Evolutionary conservation across 805 yeast species (phyloP).

Genomic region (Teunomyces barrocoloradensis): DNA sequence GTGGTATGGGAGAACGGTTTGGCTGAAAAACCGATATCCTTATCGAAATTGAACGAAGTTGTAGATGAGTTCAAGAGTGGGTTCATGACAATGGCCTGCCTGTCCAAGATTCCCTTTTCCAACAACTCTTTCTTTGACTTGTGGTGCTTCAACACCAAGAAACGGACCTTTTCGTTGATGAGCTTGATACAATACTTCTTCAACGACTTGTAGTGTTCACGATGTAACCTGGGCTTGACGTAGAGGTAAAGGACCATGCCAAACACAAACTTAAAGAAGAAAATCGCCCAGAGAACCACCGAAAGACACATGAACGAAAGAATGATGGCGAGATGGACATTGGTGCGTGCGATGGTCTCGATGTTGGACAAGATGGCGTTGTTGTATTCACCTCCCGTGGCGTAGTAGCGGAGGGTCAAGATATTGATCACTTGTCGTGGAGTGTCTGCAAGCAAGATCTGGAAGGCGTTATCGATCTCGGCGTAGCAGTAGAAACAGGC

Average conservation of each 20-base stretch:
- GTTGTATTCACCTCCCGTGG: slow-evolving; percentile 41
- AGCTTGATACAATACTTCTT: slow-evolving; percentile 61
- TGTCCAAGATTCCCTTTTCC: slow-evolving; percentile 27
- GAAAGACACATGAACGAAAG: slow-evolving; percentile 75
- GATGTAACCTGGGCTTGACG: slow-evolving; percentile 44
- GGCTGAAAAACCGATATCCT: slow-evolving; percentile 4
- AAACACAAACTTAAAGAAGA: slow-evolving; percentile 52
- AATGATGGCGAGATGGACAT: slow-evolving; percentile 66
- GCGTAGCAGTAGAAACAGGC: slow-evolving; percentile 63
- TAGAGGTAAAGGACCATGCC: slow-evolving; percentile 56
- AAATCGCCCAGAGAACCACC: slow-evolving; percentile 68
- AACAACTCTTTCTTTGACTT: slow-evolving; percentile 33
- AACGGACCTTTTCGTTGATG: slow-evolving; percentile 56
- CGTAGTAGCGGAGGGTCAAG: slow-evolving; percentile 57
- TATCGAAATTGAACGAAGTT: slow-evolving; percentile 8
- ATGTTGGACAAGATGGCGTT: slow-evolving; percentile 48
- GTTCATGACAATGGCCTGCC: slow-evolving; percentile 21
- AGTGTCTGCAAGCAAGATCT: slow-evolving; percentile 70
- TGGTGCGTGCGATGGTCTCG: slow-evolving; percentile 54
- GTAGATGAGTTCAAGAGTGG: slow-evolving; percentile 24
- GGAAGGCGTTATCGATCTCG: slow-evolving; percentile 60
- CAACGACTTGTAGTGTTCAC: slow-evolving; percentile 41
- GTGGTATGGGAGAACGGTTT: slow-evolving; percentile 4
- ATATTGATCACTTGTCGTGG: slow-evolving; percentile 88
- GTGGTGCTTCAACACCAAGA: slow-evolving; percentile 45